phyloP scores from a whole-genome alignment of 441 rosid genomes.

The Macaranga tanarius region DNA sequence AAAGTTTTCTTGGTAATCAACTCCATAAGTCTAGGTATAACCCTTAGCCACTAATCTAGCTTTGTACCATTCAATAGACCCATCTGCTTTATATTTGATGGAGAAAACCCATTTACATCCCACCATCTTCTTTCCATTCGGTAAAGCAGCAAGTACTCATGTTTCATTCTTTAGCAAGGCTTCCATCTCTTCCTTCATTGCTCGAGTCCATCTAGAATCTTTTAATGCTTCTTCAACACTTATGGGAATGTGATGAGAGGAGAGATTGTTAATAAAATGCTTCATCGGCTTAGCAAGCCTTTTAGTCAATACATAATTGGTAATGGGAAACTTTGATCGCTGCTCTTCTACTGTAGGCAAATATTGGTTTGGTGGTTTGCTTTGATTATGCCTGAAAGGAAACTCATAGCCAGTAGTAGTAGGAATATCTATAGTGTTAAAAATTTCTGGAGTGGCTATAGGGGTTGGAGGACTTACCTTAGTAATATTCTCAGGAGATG shows the following conservation, averaged over 20 bases:
- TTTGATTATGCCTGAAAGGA: background rate
- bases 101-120: background rate
- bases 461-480: background rate
- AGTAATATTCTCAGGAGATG: background rate
- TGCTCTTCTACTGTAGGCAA: background rate
- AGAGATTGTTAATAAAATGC: background rate
- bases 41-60: no score
- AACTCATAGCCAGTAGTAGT: background rate
- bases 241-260: background rate
- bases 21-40: no score
- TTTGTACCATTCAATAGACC: no score
- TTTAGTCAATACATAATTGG: background rate
- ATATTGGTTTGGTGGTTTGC: background rate
- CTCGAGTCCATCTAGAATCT: background rate
- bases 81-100: no score
- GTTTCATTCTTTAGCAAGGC: background rate
- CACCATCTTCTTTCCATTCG: background rate
- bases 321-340: background rate
- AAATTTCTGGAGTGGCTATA: background rate
- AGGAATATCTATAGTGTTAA: background rate
- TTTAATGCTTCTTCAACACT: background rate
- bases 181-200: constrained; percentile 1
- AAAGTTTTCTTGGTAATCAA: no score
- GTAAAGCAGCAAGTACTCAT: background rate
- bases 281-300: background rate